Evolutionary conservation across 2,329 filamentous ascomycete genomes (phyloP).

Genomic region (Microdochium bolleyi): DNA sequence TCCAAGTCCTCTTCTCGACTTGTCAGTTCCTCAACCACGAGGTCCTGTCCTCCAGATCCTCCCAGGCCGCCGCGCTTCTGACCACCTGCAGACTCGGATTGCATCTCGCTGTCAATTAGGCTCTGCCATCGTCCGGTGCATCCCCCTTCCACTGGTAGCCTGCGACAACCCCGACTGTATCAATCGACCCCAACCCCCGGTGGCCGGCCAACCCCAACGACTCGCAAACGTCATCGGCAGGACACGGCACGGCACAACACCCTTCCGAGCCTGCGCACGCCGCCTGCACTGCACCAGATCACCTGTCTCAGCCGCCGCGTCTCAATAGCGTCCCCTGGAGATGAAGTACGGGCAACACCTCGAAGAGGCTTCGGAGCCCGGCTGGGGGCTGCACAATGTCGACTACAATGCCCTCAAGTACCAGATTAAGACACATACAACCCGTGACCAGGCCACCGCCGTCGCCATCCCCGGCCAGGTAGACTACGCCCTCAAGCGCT

Average conservation of each 20-base stretch:
- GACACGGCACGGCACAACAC: background rate
- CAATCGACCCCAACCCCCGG: no score
- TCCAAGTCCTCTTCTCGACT: no score
- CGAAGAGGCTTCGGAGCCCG: conserved; percentile 67
- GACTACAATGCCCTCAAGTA: conserved; percentile 85
- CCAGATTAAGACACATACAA: conserved; percentile 74
- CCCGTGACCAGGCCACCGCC: conserved; percentile 58
- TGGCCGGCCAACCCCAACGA: no score
- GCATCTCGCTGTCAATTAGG: no score
- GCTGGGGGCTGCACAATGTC: conserved; percentile 80
- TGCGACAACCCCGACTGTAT: no score
- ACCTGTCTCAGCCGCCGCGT: background rate
- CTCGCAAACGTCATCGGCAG: background rate
- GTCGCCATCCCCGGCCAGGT: conserved; percentile 67
- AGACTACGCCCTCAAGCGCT: conserved; percentile 48
- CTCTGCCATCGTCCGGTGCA: no score
- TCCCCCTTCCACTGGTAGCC: no score
- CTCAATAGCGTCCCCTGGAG: background rate
- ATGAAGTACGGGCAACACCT: conserved; percentile 77
- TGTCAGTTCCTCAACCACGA: no score
- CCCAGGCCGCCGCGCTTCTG: no score
- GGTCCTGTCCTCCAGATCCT: no score
- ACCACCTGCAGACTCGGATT: no score
- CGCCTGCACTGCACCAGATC: background rate
- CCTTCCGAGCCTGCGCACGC: no score